These are phyloP conservation scores for Thymus quinquecostatus DNA, from an alignment of 257 asterid genomes.

Conservation along the genomic window DNA sequence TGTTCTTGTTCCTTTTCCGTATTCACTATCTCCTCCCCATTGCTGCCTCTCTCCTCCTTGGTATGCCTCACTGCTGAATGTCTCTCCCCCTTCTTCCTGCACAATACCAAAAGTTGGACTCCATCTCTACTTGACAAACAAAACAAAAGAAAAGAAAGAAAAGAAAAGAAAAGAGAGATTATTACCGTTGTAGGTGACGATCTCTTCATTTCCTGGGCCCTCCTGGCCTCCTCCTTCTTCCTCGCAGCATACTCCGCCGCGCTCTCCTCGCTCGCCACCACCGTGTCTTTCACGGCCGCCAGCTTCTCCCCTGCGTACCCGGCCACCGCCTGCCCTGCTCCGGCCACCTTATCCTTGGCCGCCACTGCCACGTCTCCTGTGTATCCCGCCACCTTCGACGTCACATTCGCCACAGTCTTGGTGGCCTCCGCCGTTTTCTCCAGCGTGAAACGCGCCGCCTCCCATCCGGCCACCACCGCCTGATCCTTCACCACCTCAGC, in stretches of 20 bases:
- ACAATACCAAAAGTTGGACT: background rate
- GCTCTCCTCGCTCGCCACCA: constrained; percentile 58
- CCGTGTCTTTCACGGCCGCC: constrained; percentile 61
- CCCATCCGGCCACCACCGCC: constrained; percentile 79
- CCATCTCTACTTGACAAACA: background rate
- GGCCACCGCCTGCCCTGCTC: constrained; percentile 56
- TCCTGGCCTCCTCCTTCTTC: constrained; percentile 66
- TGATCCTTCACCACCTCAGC: constrained; percentile 56
- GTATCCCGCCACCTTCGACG: constrained; percentile 56
- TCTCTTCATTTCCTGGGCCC: constrained; percentile 36
- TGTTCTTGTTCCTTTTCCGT: background rate
- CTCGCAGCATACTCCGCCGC: constrained; percentile 72
- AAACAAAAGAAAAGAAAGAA: no score
- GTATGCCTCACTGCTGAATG: background rate
- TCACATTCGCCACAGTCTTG: constrained; percentile 50
- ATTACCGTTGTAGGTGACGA: constrained; percentile 38
- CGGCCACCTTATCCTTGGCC: constrained; percentile 65
- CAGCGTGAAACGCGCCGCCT: constrained; percentile 65
- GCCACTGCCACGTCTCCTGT: constrained; percentile 51
- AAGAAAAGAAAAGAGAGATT: no score
- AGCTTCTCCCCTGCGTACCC: constrained; percentile 52
- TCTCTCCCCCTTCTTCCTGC: constrained; percentile 36
- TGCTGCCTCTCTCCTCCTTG: constrained; percentile 20
- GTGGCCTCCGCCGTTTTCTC: constrained; percentile 70
- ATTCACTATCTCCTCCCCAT: constrained; percentile 21